Base-by-base conservation (phyloP, 352 stramenopile species). In the Pythium oligandrum region DNA sequence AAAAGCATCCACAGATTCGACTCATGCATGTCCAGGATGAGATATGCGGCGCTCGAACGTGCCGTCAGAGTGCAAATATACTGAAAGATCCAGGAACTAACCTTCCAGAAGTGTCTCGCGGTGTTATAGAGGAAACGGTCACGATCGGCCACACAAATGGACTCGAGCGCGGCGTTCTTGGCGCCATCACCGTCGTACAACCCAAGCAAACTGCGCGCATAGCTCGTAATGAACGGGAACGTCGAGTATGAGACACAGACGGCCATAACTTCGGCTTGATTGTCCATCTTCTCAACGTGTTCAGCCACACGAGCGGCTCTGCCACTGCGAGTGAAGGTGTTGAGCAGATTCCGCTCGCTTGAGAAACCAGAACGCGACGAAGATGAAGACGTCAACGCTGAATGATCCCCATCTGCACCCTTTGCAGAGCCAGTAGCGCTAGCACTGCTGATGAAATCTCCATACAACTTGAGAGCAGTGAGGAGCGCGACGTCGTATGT, bases 171-270 rank as follows among this genome's bases (percentile, higher is more conserved):
- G 30, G 77, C 65, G 53, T 89, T 86, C 40, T 83, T 87, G 6
- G 70, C 73, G 43, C 78, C 66, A 31, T 89, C 72, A 4, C 71
- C 76, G 43, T 89, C 78, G 61, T 88, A 87, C 51, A 89, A 66
- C 2, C 76, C 75, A 2, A 92, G 67, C 26, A 88, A 68, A 59
- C 77, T 87, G 12, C 82, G 75, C 17, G 82, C 82, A 55, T 90
- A 92, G 71, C 78, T 92, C 31, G 82, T 86, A 40, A 92, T 92
- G 55, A 92, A 90, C 42, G 82, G 82, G 46, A 92, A 92, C 4
- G 82, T 92, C 51, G 82, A 90, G 58, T 88, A 92, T 4, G 77
- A 87, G 3, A 89, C 70, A 47, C 77, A 90, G 2, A 92, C 77
- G 1, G 71, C 70, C 73, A 89, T 84, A 33, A 89, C 53, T 45